Evolutionary conservation across 2,329 filamentous ascomycete genomes (phyloP), one percentile per base, ranked within the genome.

Genomic region (Ceratocystis destructans): DNA sequence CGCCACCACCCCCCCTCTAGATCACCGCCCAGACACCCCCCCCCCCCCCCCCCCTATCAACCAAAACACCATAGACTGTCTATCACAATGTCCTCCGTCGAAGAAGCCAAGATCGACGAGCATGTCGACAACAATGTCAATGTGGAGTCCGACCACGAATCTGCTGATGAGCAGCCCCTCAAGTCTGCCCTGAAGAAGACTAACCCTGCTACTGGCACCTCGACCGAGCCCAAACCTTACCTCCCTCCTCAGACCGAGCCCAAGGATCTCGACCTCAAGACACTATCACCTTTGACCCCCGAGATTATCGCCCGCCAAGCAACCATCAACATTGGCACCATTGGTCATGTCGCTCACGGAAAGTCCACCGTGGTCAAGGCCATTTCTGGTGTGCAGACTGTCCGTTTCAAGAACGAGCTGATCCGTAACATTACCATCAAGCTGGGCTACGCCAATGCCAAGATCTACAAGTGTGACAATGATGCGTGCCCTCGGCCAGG

Each of bases 351-450:
- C 82, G 94, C 94, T 74, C 93, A 97, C 88, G 93, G 93, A 75
- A 97, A 97, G 78, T 96, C 90, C 69, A 99, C 94, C 25, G 94
- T 99, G 63, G 94, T 99, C 73, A 99, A 99, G 83, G 94, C 94
- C 73, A 97, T 99, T 73, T 97, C 94, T 1, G 94, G 94, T 69
- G 94, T 99, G 70, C 94, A 99, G 83, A 99, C 94, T 20, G 94
- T 99, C 74, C 86, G 94, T 72, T 99, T 99, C 83, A 99, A 99
- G 88, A 99, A 97, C 81, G 94, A 99, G 80, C 80, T 96, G 79
- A 95, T 97, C 80, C 85, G 94, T 74, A 99, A 99, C 78, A 99
- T 99, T 74, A 99, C 94, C 73, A 99, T 99, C 82, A 99, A 99
- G 86, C 85, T 99, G 73, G 94, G 94, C 76, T 99, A 99, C 77